These are phyloP conservation scores for Pichia ethanolica DNA, from an alignment of 805 yeast species.

Conservation along the genomic window DNA sequence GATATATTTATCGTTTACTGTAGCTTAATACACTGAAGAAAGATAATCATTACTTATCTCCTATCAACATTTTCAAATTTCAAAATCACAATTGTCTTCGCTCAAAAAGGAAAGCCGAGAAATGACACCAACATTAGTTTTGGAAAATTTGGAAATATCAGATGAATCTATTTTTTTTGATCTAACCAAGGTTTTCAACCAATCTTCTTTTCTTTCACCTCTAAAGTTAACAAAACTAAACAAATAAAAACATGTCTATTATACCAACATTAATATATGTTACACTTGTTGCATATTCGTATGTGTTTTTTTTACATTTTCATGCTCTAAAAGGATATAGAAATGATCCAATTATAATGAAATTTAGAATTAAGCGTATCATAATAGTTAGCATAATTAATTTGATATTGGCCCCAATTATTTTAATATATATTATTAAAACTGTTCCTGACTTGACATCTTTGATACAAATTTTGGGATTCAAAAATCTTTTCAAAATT, in stretches of 20 bases:
- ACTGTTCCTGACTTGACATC: constrained; percentile 8
- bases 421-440: constrained; percentile 17
- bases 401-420: constrained; percentile 24
- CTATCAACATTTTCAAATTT: too few relatives aligned
- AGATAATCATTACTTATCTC: too few relatives aligned
- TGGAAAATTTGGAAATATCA: too few relatives aligned
- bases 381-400: constrained; percentile 27
- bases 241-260: background rate
- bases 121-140: too few relatives aligned
- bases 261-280: constrained; percentile 22
- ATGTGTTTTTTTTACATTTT: constrained; percentile 38
- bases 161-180: too few relatives aligned
- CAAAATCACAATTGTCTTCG: too few relatives aligned
- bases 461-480: constrained; percentile 14
- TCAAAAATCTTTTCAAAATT: constrained; percentile 4
- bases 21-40: too few relatives aligned
- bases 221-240: background rate
- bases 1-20: too few relatives aligned
- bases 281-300: constrained; percentile 33
- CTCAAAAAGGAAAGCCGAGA: too few relatives aligned
- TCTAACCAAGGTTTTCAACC: too few relatives aligned
- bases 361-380: constrained; percentile 34
- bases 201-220: too few relatives aligned
- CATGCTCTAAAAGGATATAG: constrained; percentile 24
- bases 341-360: constrained; percentile 37